Percentiles rank a stretch among this genome's conserved stretches.
Evolutionary conservation across 2,329 filamentous ascomycete species (phyloP).

Genomic region (Penicillium crustosum): DNA sequence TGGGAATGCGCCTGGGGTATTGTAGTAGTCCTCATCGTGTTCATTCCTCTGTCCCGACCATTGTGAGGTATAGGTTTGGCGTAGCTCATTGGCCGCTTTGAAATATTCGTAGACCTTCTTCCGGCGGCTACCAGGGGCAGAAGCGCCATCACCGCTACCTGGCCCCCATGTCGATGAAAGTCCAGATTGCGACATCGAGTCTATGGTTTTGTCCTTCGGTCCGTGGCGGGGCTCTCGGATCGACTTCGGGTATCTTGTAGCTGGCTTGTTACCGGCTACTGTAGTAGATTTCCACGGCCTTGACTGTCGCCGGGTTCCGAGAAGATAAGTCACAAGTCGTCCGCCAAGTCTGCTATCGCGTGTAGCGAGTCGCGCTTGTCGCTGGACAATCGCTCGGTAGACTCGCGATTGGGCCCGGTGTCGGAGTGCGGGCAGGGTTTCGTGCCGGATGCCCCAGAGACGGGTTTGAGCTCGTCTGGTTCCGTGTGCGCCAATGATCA

Average conservation of each 20-base stretch:
- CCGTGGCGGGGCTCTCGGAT: conserved; percentile 19
- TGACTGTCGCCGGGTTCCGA: conserved; percentile 26
- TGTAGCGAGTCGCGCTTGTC: conserved; percentile 56
- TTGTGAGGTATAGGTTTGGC: conserved; percentile 64
- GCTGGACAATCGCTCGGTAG: conserved; percentile 69
- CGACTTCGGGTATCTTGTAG: conserved; percentile 13
- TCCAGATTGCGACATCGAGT: conserved; percentile 28
- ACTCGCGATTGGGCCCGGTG: conserved; percentile 72
- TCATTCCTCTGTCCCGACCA: conserved; percentile 50
- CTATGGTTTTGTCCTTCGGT: conserved; percentile 18
- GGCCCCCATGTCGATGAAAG: conserved; percentile 24
- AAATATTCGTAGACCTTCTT: conserved; percentile 74
- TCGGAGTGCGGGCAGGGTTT: conserved; percentile 70
- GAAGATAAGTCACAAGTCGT: conserved; percentile 28
- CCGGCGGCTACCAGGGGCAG: conserved; percentile 68
- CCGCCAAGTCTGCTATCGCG: conserved; percentile 42
- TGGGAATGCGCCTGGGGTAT: conserved; percentile 75
- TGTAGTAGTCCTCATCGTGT: conserved; percentile 48
- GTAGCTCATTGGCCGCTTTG: conserved; percentile 69
- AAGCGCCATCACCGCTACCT: conserved; percentile 28
- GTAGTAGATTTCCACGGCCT: conserved; percentile 14
- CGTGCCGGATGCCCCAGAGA: conserved; percentile 69
- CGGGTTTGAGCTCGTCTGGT: conserved; percentile 64
- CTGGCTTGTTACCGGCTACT: conserved; percentile 4
- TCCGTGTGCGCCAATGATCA: conserved; percentile 65